Evolutionary conservation across 2,329 filamentous ascomycete species (phyloP).

Genomic region (Podosphaera leucotricha): DNA sequence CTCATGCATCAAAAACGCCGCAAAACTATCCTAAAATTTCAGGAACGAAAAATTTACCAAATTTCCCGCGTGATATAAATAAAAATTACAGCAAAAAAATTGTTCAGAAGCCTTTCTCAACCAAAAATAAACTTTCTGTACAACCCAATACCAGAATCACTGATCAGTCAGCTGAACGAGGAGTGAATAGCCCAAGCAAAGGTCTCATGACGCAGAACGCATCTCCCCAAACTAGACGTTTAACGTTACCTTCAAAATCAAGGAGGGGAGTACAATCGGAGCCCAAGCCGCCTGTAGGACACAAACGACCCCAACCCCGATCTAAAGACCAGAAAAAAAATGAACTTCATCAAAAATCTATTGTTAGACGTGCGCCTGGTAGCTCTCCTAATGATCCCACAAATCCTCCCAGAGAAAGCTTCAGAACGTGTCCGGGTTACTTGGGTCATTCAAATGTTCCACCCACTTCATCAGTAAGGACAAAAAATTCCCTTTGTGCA

Average conservation of each 20-base stretch:
- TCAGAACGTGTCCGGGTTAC: neutral
- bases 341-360: neutral
- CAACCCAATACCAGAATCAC: neutral
- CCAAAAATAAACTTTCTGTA: neutral
- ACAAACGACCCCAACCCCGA: neutral
- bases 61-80: neutral
- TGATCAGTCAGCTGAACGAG: neutral
- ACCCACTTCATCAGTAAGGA: neutral
- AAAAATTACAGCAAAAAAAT: neutral
- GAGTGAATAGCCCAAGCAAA: neutral
- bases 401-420: neutral
- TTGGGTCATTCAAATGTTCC: neutral
- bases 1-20: neutral
- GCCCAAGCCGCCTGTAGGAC: neutral
- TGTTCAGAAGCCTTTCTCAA: neutral
- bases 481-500: neutral
- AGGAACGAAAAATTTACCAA: neutral
- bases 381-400: neutral
- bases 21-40: neutral
- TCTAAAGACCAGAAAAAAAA: neutral
- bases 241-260: conserved; percentile 5
- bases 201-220: neutral
- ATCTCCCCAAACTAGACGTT: conserved; percentile 3
- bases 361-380: neutral
- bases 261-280: neutral